Base-by-base conservation (phyloP, 2,329 filamentous ascomycete genomes). In the Davidsoniella neocaledoniae region DNA sequence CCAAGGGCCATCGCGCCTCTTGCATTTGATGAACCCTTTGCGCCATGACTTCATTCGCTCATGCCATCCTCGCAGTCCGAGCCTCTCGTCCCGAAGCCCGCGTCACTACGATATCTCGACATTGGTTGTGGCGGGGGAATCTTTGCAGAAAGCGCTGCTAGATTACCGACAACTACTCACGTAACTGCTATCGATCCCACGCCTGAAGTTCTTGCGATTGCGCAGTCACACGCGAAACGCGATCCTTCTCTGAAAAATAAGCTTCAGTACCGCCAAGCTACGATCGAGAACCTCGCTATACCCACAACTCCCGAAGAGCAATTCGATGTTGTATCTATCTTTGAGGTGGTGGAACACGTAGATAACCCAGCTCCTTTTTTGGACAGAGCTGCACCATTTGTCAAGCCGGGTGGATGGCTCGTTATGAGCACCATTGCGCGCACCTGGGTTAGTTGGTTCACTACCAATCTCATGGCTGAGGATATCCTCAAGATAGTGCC, bases 1-100 rank as follows among this genome's bases (percentile, higher is more conserved):
- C 1, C 80, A 94, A 61, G 91, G 91, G 47, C 82, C 90, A 5
- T 95, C 87, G 3, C 79, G 90, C 38, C 79, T 95, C 52, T 78
- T 98, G 2, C 91, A 98, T 65, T 81, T 94, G 57, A 96, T 98
- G 90, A 96, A 98, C 67, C 91, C 91, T 1, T 77, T 94, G 43
- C 87, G 91, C 33, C 88, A 96, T 68, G 80, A 87, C 66, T 96
- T 96, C 66, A 91, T 95, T 63, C 72, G 72, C 19, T 67, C 69
- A 55, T 95, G 90, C 61, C 75, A 81, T 43, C 71, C 44, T 57
- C 58, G 55, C 73, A 76, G 17, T 69, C 73, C 43, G 65, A 67
- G 53, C 65, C 68, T 43, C 56, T 66, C 46, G 56, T 58, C 48
- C 43, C 56, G 53, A 42, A 55, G 36, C 57, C 54, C 56, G 57